These are phyloP conservation scores for Monosporascus sp. DNA, from an alignment of 2,329 filamentous ascomycete species.

Conservation along the genomic window DNA sequence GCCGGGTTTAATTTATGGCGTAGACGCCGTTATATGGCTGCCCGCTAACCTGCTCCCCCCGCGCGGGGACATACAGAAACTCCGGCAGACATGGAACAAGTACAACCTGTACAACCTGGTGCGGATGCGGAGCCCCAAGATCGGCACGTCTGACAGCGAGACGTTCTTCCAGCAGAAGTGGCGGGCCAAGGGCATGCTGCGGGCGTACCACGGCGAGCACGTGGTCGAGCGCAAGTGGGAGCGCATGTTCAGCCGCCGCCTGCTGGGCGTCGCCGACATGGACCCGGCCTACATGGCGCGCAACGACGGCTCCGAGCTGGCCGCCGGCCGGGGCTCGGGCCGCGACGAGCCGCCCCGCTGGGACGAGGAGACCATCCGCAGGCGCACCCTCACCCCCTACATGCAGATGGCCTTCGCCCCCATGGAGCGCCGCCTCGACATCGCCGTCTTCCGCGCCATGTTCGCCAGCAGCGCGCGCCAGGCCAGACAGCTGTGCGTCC, in stretches of 20 bases:
- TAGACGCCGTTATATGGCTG: not conserved
- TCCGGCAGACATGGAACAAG: slow-evolving; percentile 96
- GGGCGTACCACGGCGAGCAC: slow-evolving; percentile 92
- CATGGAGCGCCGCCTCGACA: slow-evolving; percentile 83
- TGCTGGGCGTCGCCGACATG: slow-evolving; percentile 83
- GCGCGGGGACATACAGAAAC: slow-evolving; percentile 64
- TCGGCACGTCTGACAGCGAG: slow-evolving; percentile 31
- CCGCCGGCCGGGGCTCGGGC: slow-evolving; percentile 78
- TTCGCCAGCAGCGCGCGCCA: slow-evolving; percentile 93
- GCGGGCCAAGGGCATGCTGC: slow-evolving; percentile 75
- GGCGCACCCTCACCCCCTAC: slow-evolving; percentile 64
- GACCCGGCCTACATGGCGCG: slow-evolving; percentile 71
- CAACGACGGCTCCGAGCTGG: slow-evolving; percentile 77
- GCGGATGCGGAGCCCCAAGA: slow-evolving; percentile 42
- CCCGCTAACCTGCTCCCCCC: slow-evolving; percentile 2
- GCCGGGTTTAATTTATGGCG: too few species aligned
- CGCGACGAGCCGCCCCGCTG: slow-evolving; percentile 31
- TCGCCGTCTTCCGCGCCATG: slow-evolving; percentile 87
- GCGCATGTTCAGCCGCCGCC: slow-evolving; percentile 80
- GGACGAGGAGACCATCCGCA: not conserved
- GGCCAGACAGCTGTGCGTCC: slow-evolving; percentile 88
- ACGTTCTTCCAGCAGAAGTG: slow-evolving; percentile 99
- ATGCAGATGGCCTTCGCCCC: slow-evolving; percentile 96
- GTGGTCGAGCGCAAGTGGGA: slow-evolving; percentile 91
- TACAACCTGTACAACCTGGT: slow-evolving; percentile 90